Conservation (phyloP, 371 early-diverging fungal species). For the Dichotomocladium elegans region DNA sequence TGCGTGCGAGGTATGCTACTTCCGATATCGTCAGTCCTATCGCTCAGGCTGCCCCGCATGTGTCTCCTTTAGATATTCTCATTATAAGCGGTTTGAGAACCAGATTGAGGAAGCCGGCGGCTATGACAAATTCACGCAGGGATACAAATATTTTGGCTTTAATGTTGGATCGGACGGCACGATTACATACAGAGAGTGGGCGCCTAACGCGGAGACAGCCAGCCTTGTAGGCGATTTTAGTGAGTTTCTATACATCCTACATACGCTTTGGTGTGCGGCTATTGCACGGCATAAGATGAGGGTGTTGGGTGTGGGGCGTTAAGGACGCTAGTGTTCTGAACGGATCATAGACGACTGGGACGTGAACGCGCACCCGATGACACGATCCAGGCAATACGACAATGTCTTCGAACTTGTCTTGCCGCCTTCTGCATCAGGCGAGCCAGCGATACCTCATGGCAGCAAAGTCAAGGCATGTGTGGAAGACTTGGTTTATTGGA, state of each 20-base stretch:
- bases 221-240: conserved; percentile 93
- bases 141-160: conserved; percentile 81
- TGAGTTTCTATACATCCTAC: conserved; percentile 38
- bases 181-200: conserved; percentile 92
- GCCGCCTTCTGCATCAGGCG: conserved; percentile 53
- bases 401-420: conserved; percentile 79
- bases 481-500: neutral
- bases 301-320: no score
- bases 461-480: conserved; percentile 81
- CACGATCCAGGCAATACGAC: conserved; percentile 62
- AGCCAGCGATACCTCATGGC: conserved; percentile 76
- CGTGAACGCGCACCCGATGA: conserved; percentile 71
- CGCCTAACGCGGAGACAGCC: conserved; percentile 80
- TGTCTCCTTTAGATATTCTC: conserved; percentile 32
- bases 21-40: no score
- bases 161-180: conserved; percentile 49
- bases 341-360: conserved; percentile 80
- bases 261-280: no score
- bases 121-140: conserved; percentile 75
- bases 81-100: conserved; percentile 60
- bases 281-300: no score
- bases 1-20: conserved; percentile 56
- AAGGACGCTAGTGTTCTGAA: no score
- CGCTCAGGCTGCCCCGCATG: neutral
- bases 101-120: conserved; percentile 71